A percentile compares a stretch with the other conserved stretches of the same genome.
Conservation (phyloP, 805 yeast species). For the Clavispora asparagi region DNA sequence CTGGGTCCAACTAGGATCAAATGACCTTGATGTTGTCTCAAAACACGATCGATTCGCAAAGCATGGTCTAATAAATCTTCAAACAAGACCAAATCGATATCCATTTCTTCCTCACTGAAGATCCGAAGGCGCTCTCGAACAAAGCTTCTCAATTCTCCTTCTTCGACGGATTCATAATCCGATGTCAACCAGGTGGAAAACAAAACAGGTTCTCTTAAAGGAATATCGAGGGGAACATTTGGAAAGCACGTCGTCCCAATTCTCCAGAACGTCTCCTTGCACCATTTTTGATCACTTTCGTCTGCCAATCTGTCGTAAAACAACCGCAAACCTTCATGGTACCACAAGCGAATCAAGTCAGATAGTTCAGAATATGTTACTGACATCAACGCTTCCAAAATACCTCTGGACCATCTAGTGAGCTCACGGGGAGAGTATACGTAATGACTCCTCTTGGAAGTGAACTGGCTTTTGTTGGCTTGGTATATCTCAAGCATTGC, state of each 20-base stretch:
- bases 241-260: slow-evolving; percentile 43
- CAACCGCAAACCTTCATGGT: slow-evolving; percentile 73
- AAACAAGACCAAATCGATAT: slow-evolving; percentile 54
- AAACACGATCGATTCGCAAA: slow-evolving; percentile 72
- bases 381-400: slow-evolving; percentile 45
- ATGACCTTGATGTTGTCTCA: slow-evolving; percentile 87
- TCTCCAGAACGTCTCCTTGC: slow-evolving; percentile 29
- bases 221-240: slow-evolving; percentile 27
- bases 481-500: slow-evolving; percentile 66
- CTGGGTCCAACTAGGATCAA: slow-evolving; percentile 78
- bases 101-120: slow-evolving; percentile 76
- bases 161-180: slow-evolving; percentile 52
- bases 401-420: slow-evolving; percentile 82
- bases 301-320: slow-evolving; percentile 67
- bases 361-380: slow-evolving; percentile 26
- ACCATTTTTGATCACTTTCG: slow-evolving; percentile 44
- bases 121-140: slow-evolving; percentile 58
- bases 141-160: slow-evolving; percentile 46
- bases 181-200: slow-evolving; percentile 73
- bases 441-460: slow-evolving; percentile 50
- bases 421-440: slow-evolving; percentile 86
- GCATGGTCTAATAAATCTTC: slow-evolving; percentile 71
- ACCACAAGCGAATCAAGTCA: slow-evolving; percentile 61
- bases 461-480: slow-evolving; percentile 38
- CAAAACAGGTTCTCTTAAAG: slow-evolving; percentile 49